Base-by-base conservation (phyloP, 371 early-diverging fungal species). In the Apophysomyces elegans region DNA sequence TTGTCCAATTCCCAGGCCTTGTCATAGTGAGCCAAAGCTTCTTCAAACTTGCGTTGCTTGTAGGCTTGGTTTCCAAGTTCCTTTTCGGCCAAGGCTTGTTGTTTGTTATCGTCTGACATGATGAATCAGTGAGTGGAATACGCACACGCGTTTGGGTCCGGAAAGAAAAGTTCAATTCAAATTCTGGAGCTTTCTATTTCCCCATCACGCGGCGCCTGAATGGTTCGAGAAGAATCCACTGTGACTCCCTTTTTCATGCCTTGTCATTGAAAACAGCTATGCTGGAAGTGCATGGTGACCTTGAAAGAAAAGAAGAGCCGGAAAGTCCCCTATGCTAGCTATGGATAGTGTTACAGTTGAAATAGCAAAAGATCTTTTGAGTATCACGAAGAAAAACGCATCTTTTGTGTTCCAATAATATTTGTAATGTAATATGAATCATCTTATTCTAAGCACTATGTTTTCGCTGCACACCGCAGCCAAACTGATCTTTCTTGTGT, bases 21-120 rank as follows among this genome's bases (percentile, higher is more conserved):
- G 76, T 85, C 78, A 77, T 99, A 99, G 75, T 95, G 92, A 47
- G 78, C 76, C 58, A 99, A 74, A 9, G 99, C 99, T 64, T 88
- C 85, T 13, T 93, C 94, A 77, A 99, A 98, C 56, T 94, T 76
- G 61, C 93, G 88, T 75, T 95, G 91, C 87, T 98, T 99, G 86
- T 98, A 99, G 43, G 88, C 86, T 18, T 83, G 84, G 79, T 96
- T 97, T 58, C 98, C 99, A 61, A 91, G 81, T 46, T 94, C 92
- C 88, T 99, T 99, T 76, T 91, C 91, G 65, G 87, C 83, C 50
- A 88, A 71, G 12, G 91, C 91, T 73, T 92, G 89, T 62, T 91
- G 85, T 81, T 92, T 94, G 56, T 73, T 72, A 68, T 80, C 80
- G 70, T 80, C 80, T 65, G 84, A 73, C 84, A 83, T 83, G 57